A percentile compares a stretch with the other conserved stretches of the same genome.
phyloP scores from a whole-genome alignment of 768 basidiomycete species.

The Mycena galopus region DNA sequence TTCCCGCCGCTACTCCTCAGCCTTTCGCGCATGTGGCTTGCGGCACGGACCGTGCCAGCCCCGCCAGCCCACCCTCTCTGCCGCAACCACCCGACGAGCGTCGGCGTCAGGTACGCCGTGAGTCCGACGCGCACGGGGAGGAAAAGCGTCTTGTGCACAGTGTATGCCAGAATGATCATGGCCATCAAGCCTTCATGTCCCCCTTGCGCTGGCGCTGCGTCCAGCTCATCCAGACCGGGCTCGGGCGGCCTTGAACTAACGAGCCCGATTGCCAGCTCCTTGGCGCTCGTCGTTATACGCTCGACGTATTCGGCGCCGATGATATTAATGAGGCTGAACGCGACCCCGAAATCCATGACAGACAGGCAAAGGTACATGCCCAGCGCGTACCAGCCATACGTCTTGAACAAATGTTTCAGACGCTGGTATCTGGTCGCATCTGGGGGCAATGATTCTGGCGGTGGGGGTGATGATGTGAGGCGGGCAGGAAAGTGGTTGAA shows the following conservation, averaged over 20 bases:
- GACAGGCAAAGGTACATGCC: constrained; percentile 87
- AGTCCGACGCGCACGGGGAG: constrained; percentile 90
- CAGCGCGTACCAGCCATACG: constrained; percentile 96
- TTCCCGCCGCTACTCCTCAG: constrained; percentile 51
- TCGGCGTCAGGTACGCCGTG: constrained; percentile 88
- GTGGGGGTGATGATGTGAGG: constrained; percentile 55
- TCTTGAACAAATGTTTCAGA: constrained; percentile 86
- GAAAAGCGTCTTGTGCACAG: constrained; percentile 95
- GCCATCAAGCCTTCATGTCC: constrained; percentile 88
- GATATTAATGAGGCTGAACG: constrained; percentile 87
- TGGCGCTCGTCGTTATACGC: constrained; percentile 69
- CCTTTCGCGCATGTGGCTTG: constrained; percentile 62
- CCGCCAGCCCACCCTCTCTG: constrained; percentile 85
- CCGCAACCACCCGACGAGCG: constrained; percentile 88
- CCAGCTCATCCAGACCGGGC: constrained; percentile 76
- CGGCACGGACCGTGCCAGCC: constrained; percentile 77
- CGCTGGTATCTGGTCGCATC: constrained; percentile 74
- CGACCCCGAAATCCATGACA: constrained; percentile 84
- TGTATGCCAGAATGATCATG: constrained; percentile 93
- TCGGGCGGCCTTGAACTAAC: constrained; percentile 70
- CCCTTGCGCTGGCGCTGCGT: constrained; percentile 50
- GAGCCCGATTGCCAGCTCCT: constrained; percentile 58
- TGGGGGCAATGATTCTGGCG: constrained; percentile 52
- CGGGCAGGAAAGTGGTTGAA: constrained; percentile 65
- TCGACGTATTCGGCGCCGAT: constrained; percentile 93